These are phyloP conservation scores for Alternaria ventricosa DNA, from an alignment of 2,329 filamentous ascomycete genomes.

Conservation along the genomic window DNA sequence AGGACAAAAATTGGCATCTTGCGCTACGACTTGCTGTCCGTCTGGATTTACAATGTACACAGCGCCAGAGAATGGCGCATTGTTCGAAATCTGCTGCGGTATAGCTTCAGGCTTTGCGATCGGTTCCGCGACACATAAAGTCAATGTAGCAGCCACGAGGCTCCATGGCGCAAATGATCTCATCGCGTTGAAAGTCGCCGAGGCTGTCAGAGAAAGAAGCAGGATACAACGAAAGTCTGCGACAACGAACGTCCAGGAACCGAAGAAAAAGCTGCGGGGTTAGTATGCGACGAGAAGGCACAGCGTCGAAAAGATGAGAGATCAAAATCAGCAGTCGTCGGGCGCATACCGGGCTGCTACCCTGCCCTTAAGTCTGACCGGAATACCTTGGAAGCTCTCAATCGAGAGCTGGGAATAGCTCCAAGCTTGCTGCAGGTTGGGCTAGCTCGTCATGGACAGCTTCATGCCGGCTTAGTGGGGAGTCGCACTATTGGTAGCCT, in stretches of 20 bases:
- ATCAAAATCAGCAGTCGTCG: constrained; percentile 16
- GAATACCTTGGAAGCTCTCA: constrained; percentile 27
- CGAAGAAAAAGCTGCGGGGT: constrained; percentile 10
- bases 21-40: constrained; percentile 44
- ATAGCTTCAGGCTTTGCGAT: constrained; percentile 35
- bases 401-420: constrained; percentile 34
- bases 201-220: neutral
- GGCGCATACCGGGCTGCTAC: constrained; percentile 20
- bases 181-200: constrained; percentile 18
- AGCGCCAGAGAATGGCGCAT: constrained; percentile 50
- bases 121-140: constrained; percentile 29
- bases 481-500: constrained; percentile 25
- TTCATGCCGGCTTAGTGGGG: constrained; percentile 26
- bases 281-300: constrained; percentile 17
- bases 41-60: constrained; percentile 47
- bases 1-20: constrained; percentile 43
- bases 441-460: constrained; percentile 39
- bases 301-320: constrained; percentile 9
- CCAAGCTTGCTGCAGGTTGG: constrained; percentile 33
- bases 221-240: neutral
- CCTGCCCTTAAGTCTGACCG: constrained; percentile 36
- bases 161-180: constrained; percentile 17
- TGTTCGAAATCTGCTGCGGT: constrained; percentile 41
- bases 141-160: constrained; percentile 17
- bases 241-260: neutral